Conservation (phyloP, 164 flowering plant species). For the Nelumbo lutea region DNA sequence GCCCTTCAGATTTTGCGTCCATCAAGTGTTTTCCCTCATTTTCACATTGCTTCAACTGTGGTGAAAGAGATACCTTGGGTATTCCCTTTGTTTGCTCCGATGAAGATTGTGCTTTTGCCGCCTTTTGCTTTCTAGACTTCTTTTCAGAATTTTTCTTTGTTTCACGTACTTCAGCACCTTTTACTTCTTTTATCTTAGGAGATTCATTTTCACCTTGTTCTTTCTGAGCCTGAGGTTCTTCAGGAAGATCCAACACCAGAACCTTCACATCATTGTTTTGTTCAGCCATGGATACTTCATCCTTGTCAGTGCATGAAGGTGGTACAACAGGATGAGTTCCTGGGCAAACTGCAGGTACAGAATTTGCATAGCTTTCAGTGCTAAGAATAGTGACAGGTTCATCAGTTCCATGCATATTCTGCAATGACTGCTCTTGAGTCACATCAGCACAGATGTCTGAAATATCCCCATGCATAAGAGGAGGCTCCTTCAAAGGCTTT, state of each 20-base stretch:
- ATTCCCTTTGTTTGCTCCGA: constrained; percentile 47
- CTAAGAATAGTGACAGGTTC: constrained; percentile 12
- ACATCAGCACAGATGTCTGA: constrained; percentile 13
- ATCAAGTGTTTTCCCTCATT: constrained; percentile 14
- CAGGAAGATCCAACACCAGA: constrained; percentile 11
- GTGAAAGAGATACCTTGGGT: constrained; percentile 24
- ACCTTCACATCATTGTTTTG: constrained; percentile 13
- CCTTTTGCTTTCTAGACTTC: constrained; percentile 79
- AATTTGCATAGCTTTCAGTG: constrained; percentile 12
- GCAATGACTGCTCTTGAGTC: constrained; percentile 17
- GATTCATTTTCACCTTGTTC: constrained; percentile 24
- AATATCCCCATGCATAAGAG: constrained; percentile 9
- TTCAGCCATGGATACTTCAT: constrained; percentile 16
- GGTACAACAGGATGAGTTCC: constrained; percentile 13
- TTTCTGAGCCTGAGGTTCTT: constrained; percentile 23
- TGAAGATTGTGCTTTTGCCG: constrained; percentile 48
- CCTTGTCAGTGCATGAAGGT: constrained; percentile 9
- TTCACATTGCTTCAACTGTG: constrained; percentile 36
- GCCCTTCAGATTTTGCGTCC: constrained; percentile 18
- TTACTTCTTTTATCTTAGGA: constrained; percentile 27
- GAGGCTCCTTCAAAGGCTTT: constrained; percentile 20
- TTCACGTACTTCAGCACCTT: constrained; percentile 44
- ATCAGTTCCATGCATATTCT: constrained; percentile 6
- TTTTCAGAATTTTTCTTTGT: constrained; percentile 61
- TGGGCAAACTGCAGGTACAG: constrained; percentile 9